Evolutionary conservation across 2,329 filamentous ascomycete genomes (phyloP), one percentile per base, ranked within the genome.

Genomic region (Fusarium nodosum): DNA sequence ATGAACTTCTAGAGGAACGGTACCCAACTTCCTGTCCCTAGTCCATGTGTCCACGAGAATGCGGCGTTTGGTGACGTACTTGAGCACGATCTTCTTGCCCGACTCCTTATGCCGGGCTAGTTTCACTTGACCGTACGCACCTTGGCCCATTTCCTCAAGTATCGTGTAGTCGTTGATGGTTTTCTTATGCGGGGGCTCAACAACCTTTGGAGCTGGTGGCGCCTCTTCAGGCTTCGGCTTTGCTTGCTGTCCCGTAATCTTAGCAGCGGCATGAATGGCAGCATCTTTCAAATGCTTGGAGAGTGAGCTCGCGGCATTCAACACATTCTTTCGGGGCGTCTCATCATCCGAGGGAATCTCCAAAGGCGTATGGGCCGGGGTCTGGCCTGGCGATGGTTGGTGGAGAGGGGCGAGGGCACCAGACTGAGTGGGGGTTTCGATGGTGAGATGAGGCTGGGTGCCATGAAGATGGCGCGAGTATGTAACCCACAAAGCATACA

Each of bases 41-140:
- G 95, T 98, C 96, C 96, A 99, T 0, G 96, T 99, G 80, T 99
- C 96, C 66, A 99, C 95, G 16, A 99, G 86, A 78, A 99, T 99
- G 45, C 95, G 92, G 62, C 93, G 90, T 82, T 99, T 99, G 7
- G 96, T 98, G 51, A 99, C 96, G 78, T 97, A 99, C 79, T 99
- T 99, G 76, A 99, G 87, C 22, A 99, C 95, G 67, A 97, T 92
- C 80, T 97, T 97, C 77, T 91, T 92, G 54, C 88, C 88, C 53
- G 87, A 88, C 74, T 90, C 89, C 81, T 94, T 97, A 82, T 96
- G 92, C 31, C 94, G 89, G 54, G 93, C 95, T 48, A 99, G 86
- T 79, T 99, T 99, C 61, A 99, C 96, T 80, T 99, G 95, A 3
- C 96, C 96, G 77, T 99, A 99, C 2, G 96, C 96, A 41, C 96